Evolutionary conservation across 352 stramenopile genomes (phyloP), one percentile per base, ranked within the genome.

Genomic region (Pythium brachiatum): DNA sequence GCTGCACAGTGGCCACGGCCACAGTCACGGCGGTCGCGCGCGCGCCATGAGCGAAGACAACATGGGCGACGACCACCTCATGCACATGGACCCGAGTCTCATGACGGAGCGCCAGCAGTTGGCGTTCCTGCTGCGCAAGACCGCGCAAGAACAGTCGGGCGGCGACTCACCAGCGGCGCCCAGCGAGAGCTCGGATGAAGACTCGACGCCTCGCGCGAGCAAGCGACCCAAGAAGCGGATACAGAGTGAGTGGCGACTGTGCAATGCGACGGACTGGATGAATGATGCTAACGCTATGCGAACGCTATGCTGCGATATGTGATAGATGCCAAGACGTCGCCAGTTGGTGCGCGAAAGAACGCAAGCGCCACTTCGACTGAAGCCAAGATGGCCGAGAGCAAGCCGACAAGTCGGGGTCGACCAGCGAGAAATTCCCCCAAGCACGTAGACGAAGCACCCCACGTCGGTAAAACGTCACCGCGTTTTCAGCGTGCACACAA

Each of bases 21-120:
- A 48, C 50, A 26, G 36, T 32, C 36, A 48, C 56, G 41, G 55
- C 48, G 41, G 29, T 13, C 61, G 61, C 44, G 62, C 48, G 36
- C 59, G 68, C 47, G 58, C 57, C 29, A 70, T 73, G 66, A 73
- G 63, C 53, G 63, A 73, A 1, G 59, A 70, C 52, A 57, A 68
- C 57, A 26, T 58, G 16, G 62, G 67, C 44, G 60, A 72, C 57
- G 63, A 74, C 57, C 29, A 70, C 25, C 60, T 62, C 13, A 34
- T 70, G 39, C 55, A 68, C 47, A 64, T 87, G 69, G 72, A 92
- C 54, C 76, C 78, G 46, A 86, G 75, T 48, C 69, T 88, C 23
- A 92, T 92, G 83, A 92, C 83, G 46, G 83, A 92, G 70, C 79
- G 83, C 11, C 83, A 92, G 64, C 83, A 90, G 62, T 62, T 92